Percentiles rank a stretch among this genome's conserved stretches.
Evolutionary conservation across 768 basidiomycete genomes (phyloP).

Genomic region (Psilocybe azurescens): DNA sequence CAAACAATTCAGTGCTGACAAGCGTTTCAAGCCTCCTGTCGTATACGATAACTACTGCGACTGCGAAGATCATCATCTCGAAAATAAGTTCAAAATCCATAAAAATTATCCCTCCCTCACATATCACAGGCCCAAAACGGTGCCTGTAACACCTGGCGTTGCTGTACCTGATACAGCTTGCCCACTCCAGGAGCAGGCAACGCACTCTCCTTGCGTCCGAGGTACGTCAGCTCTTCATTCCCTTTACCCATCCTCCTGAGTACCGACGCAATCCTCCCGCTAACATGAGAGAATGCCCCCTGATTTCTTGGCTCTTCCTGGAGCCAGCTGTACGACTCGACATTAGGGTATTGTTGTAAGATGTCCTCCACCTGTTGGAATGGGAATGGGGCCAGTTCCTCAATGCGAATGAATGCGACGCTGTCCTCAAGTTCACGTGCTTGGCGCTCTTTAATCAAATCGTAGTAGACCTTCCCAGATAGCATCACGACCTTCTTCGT

Average conservation of each 20-base stretch:
- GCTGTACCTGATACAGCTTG: conserved; percentile 68
- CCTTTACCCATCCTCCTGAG: conserved; percentile 44
- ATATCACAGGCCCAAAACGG: conserved; percentile 45
- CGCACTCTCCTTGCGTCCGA: conserved; percentile 74
- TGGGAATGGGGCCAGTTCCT: conserved; percentile 91
- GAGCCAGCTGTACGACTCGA: conserved; percentile 61
- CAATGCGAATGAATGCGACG: conserved; percentile 77
- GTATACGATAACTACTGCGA: too few species aligned
- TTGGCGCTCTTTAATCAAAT: conserved; percentile 74
- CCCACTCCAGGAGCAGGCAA: conserved; percentile 82
- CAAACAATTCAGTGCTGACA: too few species aligned
- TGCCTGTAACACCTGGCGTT: conserved; percentile 60
- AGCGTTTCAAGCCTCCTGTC: too few species aligned
- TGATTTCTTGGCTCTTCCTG: conserved; percentile 94
- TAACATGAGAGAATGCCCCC: conserved; percentile 77
- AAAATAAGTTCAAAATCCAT: too few species aligned
- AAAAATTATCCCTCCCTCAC: too few species aligned
- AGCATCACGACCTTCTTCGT: conserved; percentile 75
- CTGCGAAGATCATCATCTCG: too few species aligned
- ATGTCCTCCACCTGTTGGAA: conserved; percentile 55
- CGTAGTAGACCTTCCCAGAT: conserved; percentile 89
- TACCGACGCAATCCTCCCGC: conserved; percentile 56
- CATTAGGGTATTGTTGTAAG: conserved; percentile 50
- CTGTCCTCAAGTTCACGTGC: conserved; percentile 47
- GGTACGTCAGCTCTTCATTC: conserved; percentile 47